Conservation (phyloP, 2,329 filamentous ascomycete genomes). For the Aaosphaeria arxii region DNA sequence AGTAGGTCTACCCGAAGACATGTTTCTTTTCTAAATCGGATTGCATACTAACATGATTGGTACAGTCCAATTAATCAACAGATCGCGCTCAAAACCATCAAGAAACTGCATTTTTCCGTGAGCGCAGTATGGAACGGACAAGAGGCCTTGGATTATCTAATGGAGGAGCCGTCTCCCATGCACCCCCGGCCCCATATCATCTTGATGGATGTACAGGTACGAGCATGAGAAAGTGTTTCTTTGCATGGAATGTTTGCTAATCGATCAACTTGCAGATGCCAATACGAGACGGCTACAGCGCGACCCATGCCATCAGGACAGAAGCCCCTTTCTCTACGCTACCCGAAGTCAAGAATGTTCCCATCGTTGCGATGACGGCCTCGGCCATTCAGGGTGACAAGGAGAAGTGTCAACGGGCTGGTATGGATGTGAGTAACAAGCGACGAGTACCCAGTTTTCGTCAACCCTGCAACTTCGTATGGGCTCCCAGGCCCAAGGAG, state of each 20-base stretch:
- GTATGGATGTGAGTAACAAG: constrained; percentile 58
- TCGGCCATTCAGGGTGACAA: constrained; percentile 74
- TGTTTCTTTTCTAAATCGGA: too few species aligned
- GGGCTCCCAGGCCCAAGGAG: too few species aligned
- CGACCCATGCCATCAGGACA: constrained; percentile 70
- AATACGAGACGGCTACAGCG: constrained; percentile 73
- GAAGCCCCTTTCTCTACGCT: constrained; percentile 62
- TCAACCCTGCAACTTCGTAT: constrained; percentile 3
- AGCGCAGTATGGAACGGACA: constrained; percentile 74
- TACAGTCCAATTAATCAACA: constrained; percentile 63
- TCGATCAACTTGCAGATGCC: constrained; percentile 38
- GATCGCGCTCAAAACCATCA: constrained; percentile 72
- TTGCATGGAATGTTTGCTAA: constrained; percentile 16
- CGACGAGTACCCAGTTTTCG: background rate
- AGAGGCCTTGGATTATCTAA: constrained; percentile 72
- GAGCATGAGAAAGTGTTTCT: constrained; percentile 17
- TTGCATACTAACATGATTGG: too few species aligned
- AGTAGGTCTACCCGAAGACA: constrained; percentile 49
- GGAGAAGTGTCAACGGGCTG: constrained; percentile 69
- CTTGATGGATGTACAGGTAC: constrained; percentile 72
- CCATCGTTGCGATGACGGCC: constrained; percentile 80
- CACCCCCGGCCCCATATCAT: constrained; percentile 68
- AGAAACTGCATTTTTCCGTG: constrained; percentile 69
- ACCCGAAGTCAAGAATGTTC: constrained; percentile 57
- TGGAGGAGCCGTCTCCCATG: constrained; percentile 48